These are phyloP conservation scores for Pythium insidiosum DNA, from an alignment of 352 stramenopile species.

Conservation along the genomic window DNA sequence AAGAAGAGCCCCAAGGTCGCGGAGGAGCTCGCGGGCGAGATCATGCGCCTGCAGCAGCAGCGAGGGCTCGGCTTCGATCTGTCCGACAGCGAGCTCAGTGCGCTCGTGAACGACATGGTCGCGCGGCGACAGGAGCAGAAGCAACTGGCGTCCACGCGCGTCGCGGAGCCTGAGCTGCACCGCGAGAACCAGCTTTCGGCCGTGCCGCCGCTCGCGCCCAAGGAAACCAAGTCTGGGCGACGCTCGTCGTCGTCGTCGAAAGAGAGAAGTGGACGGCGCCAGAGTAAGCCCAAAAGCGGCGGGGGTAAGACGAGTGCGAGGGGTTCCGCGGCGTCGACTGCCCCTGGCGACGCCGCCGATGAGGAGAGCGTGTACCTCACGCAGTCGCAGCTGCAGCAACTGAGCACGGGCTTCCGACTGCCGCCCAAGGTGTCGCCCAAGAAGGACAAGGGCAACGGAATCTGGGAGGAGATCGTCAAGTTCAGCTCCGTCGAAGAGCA, in stretches of 20 bases:
- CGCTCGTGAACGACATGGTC: constrained; percentile 35
- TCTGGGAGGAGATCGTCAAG: constrained; percentile 83
- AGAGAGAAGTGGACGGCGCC: constrained; percentile 8
- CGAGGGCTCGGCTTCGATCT: constrained; percentile 24
- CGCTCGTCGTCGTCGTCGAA: constrained; percentile 15
- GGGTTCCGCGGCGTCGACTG: neutral
- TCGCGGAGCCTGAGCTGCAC: neutral
- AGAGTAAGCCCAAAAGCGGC: neutral
- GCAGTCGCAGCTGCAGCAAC: constrained; percentile 61
- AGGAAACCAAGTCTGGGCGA: constrained; percentile 11
- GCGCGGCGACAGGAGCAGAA: constrained; percentile 26
- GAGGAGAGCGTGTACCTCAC: constrained; percentile 62
- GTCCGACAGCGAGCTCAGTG: constrained; percentile 27
- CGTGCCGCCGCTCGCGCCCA: constrained; percentile 3
- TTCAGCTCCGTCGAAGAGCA: constrained; percentile 65
- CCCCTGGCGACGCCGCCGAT: neutral
- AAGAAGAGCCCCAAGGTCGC: constrained; percentile 56
- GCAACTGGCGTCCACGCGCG: constrained; percentile 2
- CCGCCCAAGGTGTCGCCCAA: constrained; percentile 55
- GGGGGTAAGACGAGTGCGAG: neutral
- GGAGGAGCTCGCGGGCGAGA: constrained; percentile 45
- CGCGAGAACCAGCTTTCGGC: neutral
- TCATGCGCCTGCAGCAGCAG: constrained; percentile 47
- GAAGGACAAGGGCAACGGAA: constrained; percentile 69
- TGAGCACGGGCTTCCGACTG: constrained; percentile 53